Percentiles rank a stretch among this genome's conserved stretches.
These are phyloP conservation scores for Tuber calosporum DNA, from an alignment of 495 filamentous ascomycete species.

Conservation along the genomic window DNA sequence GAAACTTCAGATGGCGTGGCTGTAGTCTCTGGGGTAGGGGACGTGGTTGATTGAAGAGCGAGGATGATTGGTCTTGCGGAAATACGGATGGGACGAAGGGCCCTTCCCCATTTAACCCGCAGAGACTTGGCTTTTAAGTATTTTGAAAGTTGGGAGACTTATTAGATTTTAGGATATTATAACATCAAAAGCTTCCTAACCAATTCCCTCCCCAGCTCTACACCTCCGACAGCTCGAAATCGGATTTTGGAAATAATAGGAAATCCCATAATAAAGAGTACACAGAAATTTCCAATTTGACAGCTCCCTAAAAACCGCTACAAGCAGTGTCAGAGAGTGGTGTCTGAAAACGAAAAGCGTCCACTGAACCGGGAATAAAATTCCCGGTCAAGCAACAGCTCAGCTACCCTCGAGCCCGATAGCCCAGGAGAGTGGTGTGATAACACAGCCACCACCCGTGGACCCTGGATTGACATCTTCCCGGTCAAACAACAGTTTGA, in stretches of 20 bases:
- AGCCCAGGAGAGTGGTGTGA: slow-evolving; percentile 4
- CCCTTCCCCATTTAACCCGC: background rate
- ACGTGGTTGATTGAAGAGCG: background rate
- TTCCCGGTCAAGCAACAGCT: slow-evolving; percentile 2
- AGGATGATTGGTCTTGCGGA: background rate
- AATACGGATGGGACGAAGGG: background rate
- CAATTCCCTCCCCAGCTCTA: background rate
- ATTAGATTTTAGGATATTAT: background rate
- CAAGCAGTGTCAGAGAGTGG: background rate
- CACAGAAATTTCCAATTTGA: background rate
- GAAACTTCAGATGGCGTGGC: background rate
- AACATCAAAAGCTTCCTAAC: background rate
- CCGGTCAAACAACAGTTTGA: background rate
- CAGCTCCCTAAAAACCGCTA: slow-evolving; percentile 1
- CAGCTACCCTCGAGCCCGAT: background rate
- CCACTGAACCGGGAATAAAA: slow-evolving; percentile 1
- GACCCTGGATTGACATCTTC: slow-evolving; percentile 4
- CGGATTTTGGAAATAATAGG: background rate
- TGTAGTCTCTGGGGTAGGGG: background rate
- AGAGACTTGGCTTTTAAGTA: background rate
- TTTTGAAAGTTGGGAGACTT: background rate
- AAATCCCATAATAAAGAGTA: background rate
- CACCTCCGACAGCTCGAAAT: background rate
- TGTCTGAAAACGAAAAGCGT: background rate
- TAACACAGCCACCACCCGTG: background rate